Base-by-base conservation (phyloP, 2,329 filamentous ascomycete species). In the Fusarium heterosporum region DNA sequence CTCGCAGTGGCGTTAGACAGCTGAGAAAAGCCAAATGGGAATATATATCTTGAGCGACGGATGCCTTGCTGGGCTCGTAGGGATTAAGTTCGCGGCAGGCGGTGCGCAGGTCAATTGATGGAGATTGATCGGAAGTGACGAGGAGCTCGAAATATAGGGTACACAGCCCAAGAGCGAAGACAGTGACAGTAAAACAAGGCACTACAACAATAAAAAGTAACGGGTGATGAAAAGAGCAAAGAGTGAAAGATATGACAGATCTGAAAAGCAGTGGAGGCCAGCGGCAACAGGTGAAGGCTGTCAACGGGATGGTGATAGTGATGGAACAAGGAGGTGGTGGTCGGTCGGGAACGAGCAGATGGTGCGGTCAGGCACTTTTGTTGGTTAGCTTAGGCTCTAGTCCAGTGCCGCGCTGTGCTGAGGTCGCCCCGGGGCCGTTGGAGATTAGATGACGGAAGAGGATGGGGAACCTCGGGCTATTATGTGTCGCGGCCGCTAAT, bases 301-400 rank as follows among this genome's bases (percentile, higher is more conserved):
- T 40, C 36, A 51, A 59, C 60, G 29, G 50, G 66, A 60, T 66
- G 61, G 54, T 59, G 68, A 71, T 61, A 52, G 54, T 59, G 68
- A 69, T 61, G 49, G 52, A 61, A 46, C 55, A 65, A 65, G 58
- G 65, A 60, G 67, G 67, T 60, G 67, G 67, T 60, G 64, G 56
- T 69, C 22, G 64, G 55, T 56, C 43, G 64, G 49, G 56, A 69
- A 34, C 46, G 54, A 64, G 55, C 60, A 52, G 52, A 68, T 69
- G 66, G 70, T 68, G 66, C 70, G 66, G 70, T 72, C 64, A 70
- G 70, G 64, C 59, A 69, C 48, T 70, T 68, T 72, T 66, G 66
- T 55, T 55, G 34, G 48, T 60, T 52, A 22, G 55, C 47, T 14
- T 29, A 49, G 28, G 34, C 34, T 36, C 16, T 36, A 36, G 34